Evolutionary conservation across 768 basidiomycete genomes (phyloP), one percentile per base, ranked within the genome.

Genomic region (Mycena kentingensis): DNA sequence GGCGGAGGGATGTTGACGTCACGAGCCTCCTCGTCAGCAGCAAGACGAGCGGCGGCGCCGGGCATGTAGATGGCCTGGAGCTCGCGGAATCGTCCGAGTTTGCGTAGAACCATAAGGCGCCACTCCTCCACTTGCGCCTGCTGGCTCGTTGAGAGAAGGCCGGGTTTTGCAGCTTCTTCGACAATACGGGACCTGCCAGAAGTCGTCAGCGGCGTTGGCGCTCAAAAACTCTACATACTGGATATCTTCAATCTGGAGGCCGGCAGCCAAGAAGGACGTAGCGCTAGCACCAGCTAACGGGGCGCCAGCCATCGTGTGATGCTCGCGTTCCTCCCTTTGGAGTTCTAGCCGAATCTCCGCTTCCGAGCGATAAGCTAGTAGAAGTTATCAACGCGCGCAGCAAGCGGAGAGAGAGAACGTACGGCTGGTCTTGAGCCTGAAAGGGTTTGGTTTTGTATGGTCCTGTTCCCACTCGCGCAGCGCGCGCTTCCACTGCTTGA

Each of bases 161-260:
- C 21, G 7, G 41, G 7, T 18, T 38, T 19, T 38, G 11, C 25
- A 24, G 26, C 11, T 25, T 26, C 25, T 22, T 42, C 31, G 31
- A 32, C 10, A 24, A 42, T 24, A 5, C 41, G 41, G 5, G 22
- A 12, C 19, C 41, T 42, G 41, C n/a, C n/a, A n/a, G 24, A 39
- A 19, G 18, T 10, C 19, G 19, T 8, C 8, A 11, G 10, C 10
- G 37, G 37, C 21, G 18, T 10, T 7, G 5, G 13, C 4, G 11
- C 26, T 15, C 2, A 15, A 6, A 24, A 21, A 3, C 11, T 11
- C 8, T 7, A 50, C 49, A 8, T 22, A 51, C 54, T 55, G 54
- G 4, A 29, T 10, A 11, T 55, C 49, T 28, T 55, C 54, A 8
- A 51, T 19, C 15, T 51, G 49, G 8, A 55, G 3, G 2, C 54